Percentiles rank a stretch among this genome's conserved stretches.
Evolutionary conservation across 2,329 filamentous ascomycete genomes (phyloP).

Genomic region (Dendrostoma leiphaemia): DNA sequence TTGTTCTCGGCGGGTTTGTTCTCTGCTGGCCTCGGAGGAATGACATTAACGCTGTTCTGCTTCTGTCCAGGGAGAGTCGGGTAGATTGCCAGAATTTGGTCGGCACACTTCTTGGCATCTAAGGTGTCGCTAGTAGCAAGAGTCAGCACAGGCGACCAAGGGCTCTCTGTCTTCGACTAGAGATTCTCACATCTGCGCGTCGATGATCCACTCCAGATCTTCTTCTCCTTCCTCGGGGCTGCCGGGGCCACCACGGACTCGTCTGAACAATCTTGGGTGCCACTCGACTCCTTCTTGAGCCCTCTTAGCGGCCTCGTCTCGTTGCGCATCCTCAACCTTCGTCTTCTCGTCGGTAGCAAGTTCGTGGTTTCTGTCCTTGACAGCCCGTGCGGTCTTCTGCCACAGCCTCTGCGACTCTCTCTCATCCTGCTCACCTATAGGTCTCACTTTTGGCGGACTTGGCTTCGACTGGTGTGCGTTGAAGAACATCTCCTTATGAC

Average conservation of each 20-base stretch:
- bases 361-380: conserved; percentile 83
- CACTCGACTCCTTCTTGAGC: conserved; percentile 79
- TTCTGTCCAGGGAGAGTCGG: conserved; percentile 81
- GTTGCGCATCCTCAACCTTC: conserved; percentile 89
- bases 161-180: background rate
- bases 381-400: conserved; percentile 76
- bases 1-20: conserved; percentile 20
- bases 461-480: conserved; percentile 78
- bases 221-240: conserved; percentile 78
- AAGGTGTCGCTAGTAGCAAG: conserved; percentile 57
- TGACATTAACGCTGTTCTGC: conserved; percentile 50
- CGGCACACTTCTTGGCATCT: conserved; percentile 56
- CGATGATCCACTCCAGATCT: conserved; percentile 92
- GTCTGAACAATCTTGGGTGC: conserved; percentile 82
- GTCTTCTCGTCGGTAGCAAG: conserved; percentile 92
- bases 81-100: conserved; percentile 84
- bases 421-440: conserved; percentile 82
- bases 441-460: conserved; percentile 69
- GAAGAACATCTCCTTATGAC: conserved; percentile 86
- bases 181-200: conserved; percentile 71
- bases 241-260: conserved; percentile 67
- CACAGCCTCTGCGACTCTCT: conserved; percentile 89
- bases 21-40: conserved; percentile 44
- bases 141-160: conserved; percentile 11
- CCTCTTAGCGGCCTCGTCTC: conserved; percentile 81